Percentiles rank a stretch among this genome's conserved stretches.
phyloP scores from a whole-genome alignment of 352 stramenopile species.

The Pythium volutum region DNA sequence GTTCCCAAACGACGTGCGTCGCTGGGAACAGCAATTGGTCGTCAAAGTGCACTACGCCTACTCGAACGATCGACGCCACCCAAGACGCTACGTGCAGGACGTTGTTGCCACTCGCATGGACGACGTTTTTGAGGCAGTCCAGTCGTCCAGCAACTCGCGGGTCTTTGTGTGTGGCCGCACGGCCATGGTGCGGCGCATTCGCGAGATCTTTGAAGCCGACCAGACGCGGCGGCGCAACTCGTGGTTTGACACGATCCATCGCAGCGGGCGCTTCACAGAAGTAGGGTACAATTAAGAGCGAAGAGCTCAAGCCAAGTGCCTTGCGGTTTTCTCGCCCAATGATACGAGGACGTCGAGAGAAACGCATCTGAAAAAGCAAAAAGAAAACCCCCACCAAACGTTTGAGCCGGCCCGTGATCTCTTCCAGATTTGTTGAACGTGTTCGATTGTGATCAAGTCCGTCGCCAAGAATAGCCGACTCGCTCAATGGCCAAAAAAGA shows the following conservation, averaged over 20 bases:
- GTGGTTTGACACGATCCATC: constrained; percentile 17
- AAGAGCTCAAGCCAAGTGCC: too few species aligned
- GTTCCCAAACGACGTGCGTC: constrained; percentile 34
- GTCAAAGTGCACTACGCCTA: constrained; percentile 30
- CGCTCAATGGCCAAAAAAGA: too few species aligned
- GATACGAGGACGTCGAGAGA: too few species aligned
- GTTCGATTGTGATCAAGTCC: too few species aligned
- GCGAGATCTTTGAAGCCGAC: constrained; percentile 30
- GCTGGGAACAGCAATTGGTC: constrained; percentile 31
- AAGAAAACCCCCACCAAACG: too few species aligned
- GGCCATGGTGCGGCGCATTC: constrained; percentile 25
- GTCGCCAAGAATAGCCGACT: too few species aligned
- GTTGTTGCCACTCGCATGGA: constrained; percentile 23
- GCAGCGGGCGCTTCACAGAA: constrained; percentile 18
- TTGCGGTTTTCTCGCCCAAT: too few species aligned
- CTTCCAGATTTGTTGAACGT: too few species aligned
- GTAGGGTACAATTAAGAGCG: constrained; percentile 7
- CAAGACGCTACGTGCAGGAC: constrained; percentile 28
- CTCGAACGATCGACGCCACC: constrained; percentile 17
- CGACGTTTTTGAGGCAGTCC: constrained; percentile 24
- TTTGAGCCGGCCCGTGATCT: too few species aligned
- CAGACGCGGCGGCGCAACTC: constrained; percentile 3
- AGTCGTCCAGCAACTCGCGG: constrained; percentile 3
- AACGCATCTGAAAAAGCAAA: too few species aligned
- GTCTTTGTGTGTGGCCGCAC: constrained; percentile 29